Conservation (phyloP, 257 asterid genomes). For the Solanum dulcamara region DNA sequence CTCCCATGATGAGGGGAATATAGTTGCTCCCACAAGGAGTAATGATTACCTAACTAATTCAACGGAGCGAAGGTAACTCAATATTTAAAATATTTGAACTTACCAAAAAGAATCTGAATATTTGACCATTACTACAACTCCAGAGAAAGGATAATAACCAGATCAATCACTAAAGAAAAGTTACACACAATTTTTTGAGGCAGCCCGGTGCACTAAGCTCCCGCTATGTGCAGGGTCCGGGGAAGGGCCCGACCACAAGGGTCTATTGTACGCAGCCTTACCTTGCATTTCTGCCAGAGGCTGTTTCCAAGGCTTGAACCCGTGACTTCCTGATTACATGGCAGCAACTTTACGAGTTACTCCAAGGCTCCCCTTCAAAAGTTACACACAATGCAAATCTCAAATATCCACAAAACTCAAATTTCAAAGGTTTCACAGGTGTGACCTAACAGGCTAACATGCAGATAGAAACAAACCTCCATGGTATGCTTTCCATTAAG, state of each 20-base stretch:
- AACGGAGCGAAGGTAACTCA: background rate
- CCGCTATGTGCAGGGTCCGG: too few relatives aligned
- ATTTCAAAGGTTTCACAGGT: background rate
- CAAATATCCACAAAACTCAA: background rate
- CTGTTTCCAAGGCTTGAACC: too few relatives aligned
- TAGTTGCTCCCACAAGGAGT: background rate
- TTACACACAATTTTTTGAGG: too few relatives aligned
- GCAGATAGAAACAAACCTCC: conserved; percentile 53
- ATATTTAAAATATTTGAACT: background rate
- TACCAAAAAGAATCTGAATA: background rate
- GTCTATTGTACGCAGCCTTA: too few relatives aligned
- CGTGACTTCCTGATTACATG: too few relatives aligned
- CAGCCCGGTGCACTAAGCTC: too few relatives aligned
- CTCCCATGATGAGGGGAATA: background rate
- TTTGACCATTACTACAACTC: background rate
- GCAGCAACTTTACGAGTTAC: too few relatives aligned
- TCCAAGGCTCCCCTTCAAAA: too few relatives aligned
- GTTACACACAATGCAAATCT: background rate
- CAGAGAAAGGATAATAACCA: background rate
- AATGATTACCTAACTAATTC: background rate
- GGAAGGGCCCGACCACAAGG: too few relatives aligned
- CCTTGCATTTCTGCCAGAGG: too few relatives aligned
- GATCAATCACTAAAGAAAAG: background rate
- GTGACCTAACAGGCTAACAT: background rate
- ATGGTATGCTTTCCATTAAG: conserved; percentile 88